Evolutionary conservation across 305 asterid species (phyloP), one percentile per base, ranked within the genome.

Genomic region (Fraxinus ornus): DNA sequence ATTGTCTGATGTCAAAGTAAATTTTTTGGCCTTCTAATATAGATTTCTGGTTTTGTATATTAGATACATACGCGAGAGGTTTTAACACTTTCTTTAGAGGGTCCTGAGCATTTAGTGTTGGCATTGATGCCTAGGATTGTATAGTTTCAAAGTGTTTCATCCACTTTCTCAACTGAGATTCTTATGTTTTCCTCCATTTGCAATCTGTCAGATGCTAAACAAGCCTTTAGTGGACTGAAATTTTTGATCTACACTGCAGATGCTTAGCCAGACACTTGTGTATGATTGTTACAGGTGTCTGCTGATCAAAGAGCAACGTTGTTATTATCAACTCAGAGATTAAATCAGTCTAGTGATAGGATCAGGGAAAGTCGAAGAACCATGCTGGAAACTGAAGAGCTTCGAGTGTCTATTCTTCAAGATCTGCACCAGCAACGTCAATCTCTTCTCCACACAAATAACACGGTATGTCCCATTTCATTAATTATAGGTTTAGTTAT

Each of bases 311-410:
- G 90, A 83, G 91, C 81, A 47, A 91, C 95, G 88, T 78, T 93
- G 77, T 7, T 89, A 82, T 86, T 89, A 93, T 93, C 97, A 77
- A 91, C 94, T 72, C 93, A 88, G 83, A 88, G 88, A 86, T 64
- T 91, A 75, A 82, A 91, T 28, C 77, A 78, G 82, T 86, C 95
- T 0, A 78, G 87, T 76, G 90, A 91, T 7, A 91, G 93, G 88
- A 87, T 91, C 75, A 86, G 87, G 81, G 94, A 91, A 36, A 82
- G 97, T 81, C 86, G 91, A 72, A 92, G 80, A 85, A 85, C 91
- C 68, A 88, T 88, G 94, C 88, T 91, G 82, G 95, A 93, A 86
- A 91, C 95, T 30, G 97, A 92, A 86, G 95, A 93, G 85, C 94
- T 93, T 70, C 97, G 93, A 5, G 97, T 92, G 36, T 90, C 97